Base-by-base conservation (phyloP, 805 yeast genomes). In the Starmera pachycereana region DNA sequence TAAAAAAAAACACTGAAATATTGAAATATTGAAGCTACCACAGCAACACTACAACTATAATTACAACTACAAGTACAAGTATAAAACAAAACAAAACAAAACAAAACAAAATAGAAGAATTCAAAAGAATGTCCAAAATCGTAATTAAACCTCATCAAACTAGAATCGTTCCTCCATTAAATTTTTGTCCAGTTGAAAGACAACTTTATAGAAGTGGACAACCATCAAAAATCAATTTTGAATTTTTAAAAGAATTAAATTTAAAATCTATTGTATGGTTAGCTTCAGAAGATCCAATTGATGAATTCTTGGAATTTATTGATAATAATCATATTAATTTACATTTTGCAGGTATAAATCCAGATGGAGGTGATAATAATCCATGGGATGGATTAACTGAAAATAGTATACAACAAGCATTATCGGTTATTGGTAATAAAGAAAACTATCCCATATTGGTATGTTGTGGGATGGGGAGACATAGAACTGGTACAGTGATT, bases 391-490 rank as follows among this genome's bases (percentile, higher is more conserved):
- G 95, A 10, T 67, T 90, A 30, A 84, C 88, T 14, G 96, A 88
- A 54, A 70, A 75, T 33, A 76, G 94, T 18, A 87, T 90, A 39
- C 74, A 76, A 25, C 78, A 77, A 44, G 95, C 96, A 1, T 62
- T 90, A 45, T 82, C 80, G 45, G 69, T 87, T 29, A 82, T 90
- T 14, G 74, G 80, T 35, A 74, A 85, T 50, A 72, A 71, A 46
- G 70, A 74, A n/a, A 76, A 78, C 56, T 85, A 86, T 53, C 97
- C 98, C 0, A 52, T 92, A 45, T 64, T 92, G 38, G 89, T 89
- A 5, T 92, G 97, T 59, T 92, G 97, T 53, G 96, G 97, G 12
- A 92, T 92, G 98, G 98, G 98, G 0, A 69, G 98, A 49, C 98
- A 90, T 60, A 70, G 98, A 48, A 89, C 97, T 0, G 98, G 98